Evolutionary conservation across 345 rosid genomes (phyloP).

Genomic region (Atalantia buxifolia): DNA sequence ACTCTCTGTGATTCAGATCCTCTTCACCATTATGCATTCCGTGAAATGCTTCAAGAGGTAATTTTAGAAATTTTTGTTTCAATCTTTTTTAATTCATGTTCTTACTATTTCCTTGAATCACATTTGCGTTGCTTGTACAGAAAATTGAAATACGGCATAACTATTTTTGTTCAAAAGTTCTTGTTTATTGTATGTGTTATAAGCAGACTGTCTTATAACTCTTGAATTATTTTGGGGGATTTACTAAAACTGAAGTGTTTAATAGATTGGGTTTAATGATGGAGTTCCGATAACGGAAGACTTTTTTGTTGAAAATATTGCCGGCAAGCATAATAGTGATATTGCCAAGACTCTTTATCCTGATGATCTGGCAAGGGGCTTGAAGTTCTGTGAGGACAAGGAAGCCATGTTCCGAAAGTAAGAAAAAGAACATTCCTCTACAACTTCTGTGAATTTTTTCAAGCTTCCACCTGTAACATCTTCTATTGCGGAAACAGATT

Average conservation of each 20-base stretch:
- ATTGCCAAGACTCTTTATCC: constrained; percentile 69
- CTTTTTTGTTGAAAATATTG: constrained; percentile 57
- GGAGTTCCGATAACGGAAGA: constrained; percentile 86
- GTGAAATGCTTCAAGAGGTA: constrained; percentile 77
- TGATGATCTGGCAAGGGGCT: constrained; percentile 57
- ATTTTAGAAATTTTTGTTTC: background rate
- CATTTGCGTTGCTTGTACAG: background rate
- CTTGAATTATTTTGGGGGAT: background rate
- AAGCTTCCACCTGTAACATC: background rate
- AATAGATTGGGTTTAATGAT: constrained; percentile 81
- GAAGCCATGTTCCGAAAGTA: constrained; percentile 83
- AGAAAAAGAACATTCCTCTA: background rate
- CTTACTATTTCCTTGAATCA: background rate
- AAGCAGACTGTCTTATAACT: background rate
- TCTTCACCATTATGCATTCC: constrained; percentile 62
- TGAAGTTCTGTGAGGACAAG: constrained; percentile 63
- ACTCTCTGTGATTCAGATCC: constrained; percentile 98
- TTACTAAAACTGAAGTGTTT: constrained; percentile 3
- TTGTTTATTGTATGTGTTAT: background rate
- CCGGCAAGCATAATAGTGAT: constrained; percentile 81
- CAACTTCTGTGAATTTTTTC: background rate
- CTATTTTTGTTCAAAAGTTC: background rate
- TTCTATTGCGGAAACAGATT: constrained; percentile 40
- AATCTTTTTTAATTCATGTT: background rate
- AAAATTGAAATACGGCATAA: background rate